Percentiles rank a stretch among this genome's conserved stretches.
These are phyloP conservation scores for Papiliotrema fonsecae DNA, from an alignment of 1,284 basidiomycete species.

Conservation along the genomic window DNA sequence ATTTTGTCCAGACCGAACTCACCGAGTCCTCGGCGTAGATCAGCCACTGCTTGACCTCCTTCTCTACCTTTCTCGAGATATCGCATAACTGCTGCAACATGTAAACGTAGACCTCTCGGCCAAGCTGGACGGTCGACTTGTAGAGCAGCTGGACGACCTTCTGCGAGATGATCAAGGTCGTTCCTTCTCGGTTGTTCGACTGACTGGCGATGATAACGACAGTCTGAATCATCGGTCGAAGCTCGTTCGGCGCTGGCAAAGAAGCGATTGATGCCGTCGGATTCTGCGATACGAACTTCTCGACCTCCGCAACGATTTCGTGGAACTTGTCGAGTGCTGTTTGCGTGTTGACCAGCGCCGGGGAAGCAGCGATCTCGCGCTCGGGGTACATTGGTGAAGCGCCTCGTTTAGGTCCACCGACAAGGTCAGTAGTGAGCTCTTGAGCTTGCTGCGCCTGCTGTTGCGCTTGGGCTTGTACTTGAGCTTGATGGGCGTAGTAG, in stretches of 20 bases:
- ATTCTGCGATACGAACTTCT: slow-evolving; percentile 67
- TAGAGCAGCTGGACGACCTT: slow-evolving; percentile 58
- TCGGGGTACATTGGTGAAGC: slow-evolving; percentile 30
- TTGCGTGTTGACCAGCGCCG: slow-evolving; percentile 31
- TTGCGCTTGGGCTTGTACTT: slow-evolving; percentile 13
- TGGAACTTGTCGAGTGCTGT: slow-evolving; percentile 49
- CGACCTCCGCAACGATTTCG: slow-evolving; percentile 70
- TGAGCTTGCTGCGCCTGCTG: slow-evolving; percentile 19
- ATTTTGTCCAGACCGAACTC: slow-evolving; percentile 25
- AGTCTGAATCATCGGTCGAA: slow-evolving; percentile 75
- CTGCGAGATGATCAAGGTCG: slow-evolving; percentile 87
- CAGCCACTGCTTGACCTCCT: slow-evolving; percentile 96
- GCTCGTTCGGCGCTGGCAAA: slow-evolving; percentile 76
- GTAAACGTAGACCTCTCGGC: slow-evolving; percentile 84
- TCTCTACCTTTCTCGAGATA: slow-evolving; percentile 84
- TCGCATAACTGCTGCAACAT: slow-evolving; percentile 86
- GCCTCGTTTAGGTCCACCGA: slow-evolving; percentile 21
- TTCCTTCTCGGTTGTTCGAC: slow-evolving; percentile 73
- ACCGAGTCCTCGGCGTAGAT: slow-evolving; percentile 95
- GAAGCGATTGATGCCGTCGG: slow-evolving; percentile 59
- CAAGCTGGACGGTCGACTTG: slow-evolving; percentile 74
- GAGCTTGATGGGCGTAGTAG: slow-evolving; percentile 12
- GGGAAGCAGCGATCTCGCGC: slow-evolving; percentile 19
- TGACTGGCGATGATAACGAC: slow-evolving; percentile 74
- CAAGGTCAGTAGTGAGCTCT: slow-evolving; percentile 22